phyloP scores from a whole-genome alignment of 169 alveolate genomes.

The Toxoplasma gondii region DNA sequence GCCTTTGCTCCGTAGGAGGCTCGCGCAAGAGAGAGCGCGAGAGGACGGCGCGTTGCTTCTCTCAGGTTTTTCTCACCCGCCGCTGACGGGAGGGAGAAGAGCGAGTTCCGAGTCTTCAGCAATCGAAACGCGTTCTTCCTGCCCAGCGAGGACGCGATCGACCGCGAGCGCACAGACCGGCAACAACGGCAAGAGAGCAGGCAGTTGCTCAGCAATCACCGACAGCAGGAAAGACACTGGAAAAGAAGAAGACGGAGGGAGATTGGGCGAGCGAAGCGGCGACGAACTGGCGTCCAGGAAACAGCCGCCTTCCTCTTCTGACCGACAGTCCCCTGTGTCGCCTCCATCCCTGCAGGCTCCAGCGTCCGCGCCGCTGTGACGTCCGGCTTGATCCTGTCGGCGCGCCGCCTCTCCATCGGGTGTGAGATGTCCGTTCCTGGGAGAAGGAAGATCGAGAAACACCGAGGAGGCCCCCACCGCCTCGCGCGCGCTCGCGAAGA shows the following conservation, averaged over 20 bases:
- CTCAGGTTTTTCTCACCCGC: no score
- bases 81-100: conserved; percentile 6
- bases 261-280: neutral
- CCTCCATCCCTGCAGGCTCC: neutral
- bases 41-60: no score
- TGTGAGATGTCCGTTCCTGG: neutral
- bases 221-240: neutral
- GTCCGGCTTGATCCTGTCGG: no score
- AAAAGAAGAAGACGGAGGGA: neutral
- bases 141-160: neutral
- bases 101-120: neutral
- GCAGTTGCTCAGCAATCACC: neutral
- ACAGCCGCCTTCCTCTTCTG: neutral
- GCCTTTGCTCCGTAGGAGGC: no score
- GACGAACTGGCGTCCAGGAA: no score
- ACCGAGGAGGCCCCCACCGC: neutral
- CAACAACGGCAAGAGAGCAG: neutral
- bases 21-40: no score
- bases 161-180: neutral
- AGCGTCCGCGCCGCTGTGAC: no score
- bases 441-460: neutral
- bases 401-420: no score
- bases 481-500: conserved; percentile 13
- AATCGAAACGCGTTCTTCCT: neutral
- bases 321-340: neutral